Percentiles rank a stretch among this genome's conserved stretches.
Evolutionary conservation across 352 stramenopile genomes (phyloP).

Genomic region (Pythium grandisporangium): DNA sequence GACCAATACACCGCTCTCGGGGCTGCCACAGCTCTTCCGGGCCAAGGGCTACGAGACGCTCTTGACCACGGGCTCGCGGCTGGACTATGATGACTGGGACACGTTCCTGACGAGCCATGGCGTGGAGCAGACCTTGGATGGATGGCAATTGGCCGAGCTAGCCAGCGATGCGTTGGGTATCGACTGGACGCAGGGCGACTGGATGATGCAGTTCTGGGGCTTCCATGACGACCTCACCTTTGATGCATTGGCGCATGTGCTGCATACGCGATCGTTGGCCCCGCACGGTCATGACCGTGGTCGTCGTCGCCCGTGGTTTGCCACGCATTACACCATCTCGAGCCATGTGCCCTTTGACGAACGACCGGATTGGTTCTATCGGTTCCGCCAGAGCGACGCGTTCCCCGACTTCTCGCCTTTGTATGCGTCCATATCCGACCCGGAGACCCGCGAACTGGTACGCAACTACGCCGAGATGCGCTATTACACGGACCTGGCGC

Average conservation of each 20-base stretch:
- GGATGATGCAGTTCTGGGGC: slow-evolving; percentile 57
- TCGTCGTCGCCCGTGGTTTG: slow-evolving; percentile 39
- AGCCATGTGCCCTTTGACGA: slow-evolving; percentile 62
- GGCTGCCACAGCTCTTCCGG: slow-evolving; percentile 45
- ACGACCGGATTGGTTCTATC: slow-evolving; percentile 47
- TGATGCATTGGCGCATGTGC: slow-evolving; percentile 34
- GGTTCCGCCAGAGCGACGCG: slow-evolving; percentile 13
- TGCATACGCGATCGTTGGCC: slow-evolving; percentile 29
- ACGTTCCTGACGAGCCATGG: slow-evolving; percentile 42
- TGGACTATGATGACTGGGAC: slow-evolving; percentile 56
- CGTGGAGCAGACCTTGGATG: slow-evolving; percentile 38
- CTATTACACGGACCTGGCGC: slow-evolving; percentile 49
- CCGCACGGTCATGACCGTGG: no score
- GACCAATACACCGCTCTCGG: slow-evolving; percentile 22
- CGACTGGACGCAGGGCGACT: slow-evolving; percentile 36
- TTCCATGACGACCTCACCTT: slow-evolving; percentile 65
- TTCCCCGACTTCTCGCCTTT: slow-evolving; percentile 34
- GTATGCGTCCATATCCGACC: slow-evolving; percentile 17
- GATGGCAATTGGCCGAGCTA: slow-evolving; percentile 31
- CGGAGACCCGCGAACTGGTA: slow-evolving; percentile 31
- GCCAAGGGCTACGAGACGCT: slow-evolving; percentile 49
- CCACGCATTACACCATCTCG: slow-evolving; percentile 66
- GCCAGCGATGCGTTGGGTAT: slow-evolving; percentile 32
- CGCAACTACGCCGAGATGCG: slow-evolving; percentile 57
- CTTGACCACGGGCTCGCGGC: slow-evolving; percentile 49